Evolutionary conservation across 1,139 yeast species (phyloP), one percentile per base, ranked within the genome.

Genomic region (Suhomyces ambrosiae): DNA sequence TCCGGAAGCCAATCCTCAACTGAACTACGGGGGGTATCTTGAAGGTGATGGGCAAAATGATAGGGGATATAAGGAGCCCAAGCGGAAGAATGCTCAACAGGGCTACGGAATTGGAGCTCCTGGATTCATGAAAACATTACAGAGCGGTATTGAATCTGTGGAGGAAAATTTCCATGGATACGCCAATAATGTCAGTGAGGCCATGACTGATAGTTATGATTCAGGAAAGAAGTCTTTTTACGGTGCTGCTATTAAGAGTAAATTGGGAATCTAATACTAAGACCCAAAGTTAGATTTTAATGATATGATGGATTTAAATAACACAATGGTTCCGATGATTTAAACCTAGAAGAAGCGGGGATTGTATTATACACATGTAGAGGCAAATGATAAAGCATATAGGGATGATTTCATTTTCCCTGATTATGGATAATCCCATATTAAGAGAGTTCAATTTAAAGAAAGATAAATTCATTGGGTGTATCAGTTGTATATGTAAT

Each of bases 161-260:
- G 86, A 79, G 52, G 82, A 77, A 44, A 62, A 74, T 3, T 56
- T 80, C 36, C 76, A 79, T 50, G 80, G 78, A 18, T 80, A 79
- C 47, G 86, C 86, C 3, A 74, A 68, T 30, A 68, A 62, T 24
- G 64, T 80, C 32, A 73, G 78, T 45, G 82, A 80, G 46, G 60
- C 74, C 7, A 64, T 81, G 67, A 74, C 63, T 39, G 84, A 79
- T 10, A 60, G 76, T 0, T 56, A 76, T 19, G 80, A 74, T 29
- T 67, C 68, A 3, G 73, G 72, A 9, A 76, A 80, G 47, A 74
- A 68, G 37, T 70, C 74, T 14, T 48, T 80, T 45, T 74, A 80
- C 41, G 65, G 68, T 28, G 70, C 81, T 4, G 76, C 84, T 1
- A 51, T 79, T 26, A 74, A 71, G 48, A 71, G 74, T 40, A 76